Percentiles rank a stretch among this genome's conserved stretches.
These are phyloP conservation scores for Xylaria sp. DNA, from an alignment of 2,329 filamentous ascomycete species.

Conservation along the genomic window DNA sequence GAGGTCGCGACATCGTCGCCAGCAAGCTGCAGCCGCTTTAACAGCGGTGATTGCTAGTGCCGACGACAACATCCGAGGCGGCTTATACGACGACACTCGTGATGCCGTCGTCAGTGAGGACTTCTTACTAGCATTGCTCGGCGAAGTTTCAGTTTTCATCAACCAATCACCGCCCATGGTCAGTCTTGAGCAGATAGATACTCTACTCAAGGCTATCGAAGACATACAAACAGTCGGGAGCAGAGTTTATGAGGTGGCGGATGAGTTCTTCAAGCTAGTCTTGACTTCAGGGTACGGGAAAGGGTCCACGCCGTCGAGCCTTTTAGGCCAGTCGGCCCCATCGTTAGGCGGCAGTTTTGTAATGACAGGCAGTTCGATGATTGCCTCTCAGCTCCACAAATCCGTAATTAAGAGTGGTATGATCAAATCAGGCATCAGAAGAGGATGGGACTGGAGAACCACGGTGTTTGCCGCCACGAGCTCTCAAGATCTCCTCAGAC, in stretches of 20 bases:
- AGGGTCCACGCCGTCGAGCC: constrained; percentile 71
- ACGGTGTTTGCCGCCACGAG: constrained; percentile 67
- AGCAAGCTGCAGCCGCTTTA: constrained; percentile 77
- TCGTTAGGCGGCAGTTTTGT: constrained; percentile 70
- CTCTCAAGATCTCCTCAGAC: constrained; percentile 76
- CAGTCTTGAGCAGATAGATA: constrained; percentile 77
- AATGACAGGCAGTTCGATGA: constrained; percentile 78
- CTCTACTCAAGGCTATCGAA: constrained; percentile 70
- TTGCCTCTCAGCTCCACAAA: constrained; percentile 71
- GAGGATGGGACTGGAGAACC: constrained; percentile 78
- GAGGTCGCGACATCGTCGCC: constrained; percentile 69
- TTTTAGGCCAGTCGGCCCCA: constrained; percentile 66
- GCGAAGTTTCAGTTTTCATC: constrained; percentile 83
- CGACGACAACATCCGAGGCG: constrained; percentile 90
- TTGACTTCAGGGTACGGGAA: constrained; percentile 75
- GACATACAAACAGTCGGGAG: constrained; percentile 77
- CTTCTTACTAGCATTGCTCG: constrained; percentile 83
- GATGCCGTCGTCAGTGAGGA: constrained; percentile 90
- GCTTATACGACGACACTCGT: constrained; percentile 82
- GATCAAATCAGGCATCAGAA: constrained; percentile 58
- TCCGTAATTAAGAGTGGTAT: constrained; percentile 58
- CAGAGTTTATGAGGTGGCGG: constrained; percentile 77
- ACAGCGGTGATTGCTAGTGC: constrained; percentile 87
- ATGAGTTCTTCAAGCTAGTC: constrained; percentile 81
- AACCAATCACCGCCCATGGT: constrained; percentile 67